Evolutionary conservation across 257 asterid species (phyloP), one percentile per base, ranked within the genome.

Genomic region (Plantago elongata): DNA sequence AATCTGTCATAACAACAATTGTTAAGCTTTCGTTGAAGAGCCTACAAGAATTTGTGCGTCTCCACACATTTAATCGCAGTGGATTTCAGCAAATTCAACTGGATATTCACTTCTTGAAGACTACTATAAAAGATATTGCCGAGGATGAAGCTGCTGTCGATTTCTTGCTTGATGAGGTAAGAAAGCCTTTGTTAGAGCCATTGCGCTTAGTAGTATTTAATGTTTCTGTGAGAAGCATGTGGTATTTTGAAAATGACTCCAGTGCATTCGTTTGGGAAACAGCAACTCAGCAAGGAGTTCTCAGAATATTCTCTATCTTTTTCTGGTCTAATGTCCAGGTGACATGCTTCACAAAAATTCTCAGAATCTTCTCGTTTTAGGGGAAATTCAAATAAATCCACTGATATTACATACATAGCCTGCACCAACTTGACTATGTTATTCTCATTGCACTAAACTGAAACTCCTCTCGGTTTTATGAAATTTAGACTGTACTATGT

Each of bases 71-170:
- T 68, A 92, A 86, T 55, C 88, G 99, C 11, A 84, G 99, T 63
- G 99, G 99, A 59, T 92, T 89, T 76, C 99, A 92, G 76, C 99
- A 92, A 75, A 87, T 92, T 69, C 99, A 89, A 64, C 65, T 92
- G 83, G 99, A 92, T 68, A 84, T 89, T 72, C 83, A 92, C 83
- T 92, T 86, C 68, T 69, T 92, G 69, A 89, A 81, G 87, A 70
- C 67, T 64, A 63, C 85, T 63, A 65, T 89, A 18, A 89, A 84
- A 82, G 90, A 87, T 40, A 75, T 81, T 49, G 81, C 91, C 3
- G 97, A 89, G 51, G 97, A 92, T 70, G 97, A 89, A 82, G 96
- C 95, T 64, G 96, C 85, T 34, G 84, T 79, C 16, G 99, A 92
- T 78, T 89, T 92, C 84, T 75, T 92, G 79, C 95, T 92, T 66